A percentile compares a stretch with the other conserved stretches of the same genome.
phyloP scores from a whole-genome alignment of 2,329 filamentous ascomycete species.

The Hypoxylon sp. region DNA sequence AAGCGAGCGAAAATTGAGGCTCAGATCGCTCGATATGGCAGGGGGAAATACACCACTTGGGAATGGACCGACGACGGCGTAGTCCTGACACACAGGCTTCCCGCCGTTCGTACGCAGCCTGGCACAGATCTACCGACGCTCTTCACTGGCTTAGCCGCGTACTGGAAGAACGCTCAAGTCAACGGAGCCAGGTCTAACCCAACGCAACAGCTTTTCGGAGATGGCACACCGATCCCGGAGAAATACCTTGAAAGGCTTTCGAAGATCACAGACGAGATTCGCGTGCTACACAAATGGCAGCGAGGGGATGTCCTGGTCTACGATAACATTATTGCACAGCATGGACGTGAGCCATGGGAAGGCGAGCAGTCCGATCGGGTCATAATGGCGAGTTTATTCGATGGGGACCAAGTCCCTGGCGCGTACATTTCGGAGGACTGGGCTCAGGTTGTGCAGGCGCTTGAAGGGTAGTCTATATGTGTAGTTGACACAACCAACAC shows the following conservation, averaged over 20 bases:
- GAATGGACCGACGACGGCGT: slow-evolving; percentile 62
- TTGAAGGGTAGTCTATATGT: slow-evolving; percentile 50
- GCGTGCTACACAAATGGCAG: slow-evolving; percentile 64
- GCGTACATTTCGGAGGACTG: slow-evolving; percentile 60
- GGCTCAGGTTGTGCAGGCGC: slow-evolving; percentile 63
- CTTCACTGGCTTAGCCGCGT: slow-evolving; percentile 63
- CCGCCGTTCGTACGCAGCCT: slow-evolving; percentile 63
- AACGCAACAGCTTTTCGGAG: slow-evolving; percentile 61
- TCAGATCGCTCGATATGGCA: slow-evolving; percentile 63
- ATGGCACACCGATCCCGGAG: slow-evolving; percentile 64
- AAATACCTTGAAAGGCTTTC: slow-evolving; percentile 59
- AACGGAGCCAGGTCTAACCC: slow-evolving; percentile 51
- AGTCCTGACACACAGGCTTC: slow-evolving; percentile 61
- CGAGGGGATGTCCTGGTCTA: slow-evolving; percentile 64
- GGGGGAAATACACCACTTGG: slow-evolving; percentile 63
- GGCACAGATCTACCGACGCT: slow-evolving; percentile 61
- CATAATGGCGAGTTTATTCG: slow-evolving; percentile 63
- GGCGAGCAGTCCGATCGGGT: slow-evolving; percentile 63
- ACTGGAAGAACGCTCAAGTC: slow-evolving; percentile 57
- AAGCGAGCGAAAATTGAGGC: slow-evolving; percentile 62
- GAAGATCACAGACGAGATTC: slow-evolving; percentile 64
- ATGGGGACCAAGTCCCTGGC: slow-evolving; percentile 62
- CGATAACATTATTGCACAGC: slow-evolving; percentile 65
- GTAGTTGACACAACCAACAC: not conserved
- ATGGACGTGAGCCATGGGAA: slow-evolving; percentile 64